Evolutionary conservation across 1,284 basidiomycete genomes (phyloP), one percentile per base, ranked within the genome.

Genomic region (Microbotryum intermedium): DNA sequence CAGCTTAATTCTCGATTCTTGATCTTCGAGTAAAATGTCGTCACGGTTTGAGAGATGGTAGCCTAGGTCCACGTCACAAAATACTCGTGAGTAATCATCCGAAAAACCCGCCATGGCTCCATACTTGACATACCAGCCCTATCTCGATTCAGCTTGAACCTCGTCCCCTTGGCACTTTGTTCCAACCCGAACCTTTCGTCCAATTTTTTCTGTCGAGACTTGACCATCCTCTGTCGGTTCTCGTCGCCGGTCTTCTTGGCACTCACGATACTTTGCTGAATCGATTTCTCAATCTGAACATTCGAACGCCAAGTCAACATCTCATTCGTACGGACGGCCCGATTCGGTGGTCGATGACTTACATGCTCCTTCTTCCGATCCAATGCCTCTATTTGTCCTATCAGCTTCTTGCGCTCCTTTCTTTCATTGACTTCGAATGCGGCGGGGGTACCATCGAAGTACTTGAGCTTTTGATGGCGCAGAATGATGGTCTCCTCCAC

Each of bases 101-200:
- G 29, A 10, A 39, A 16, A 39, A 16, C 18, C 4, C 34, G 9
- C 34, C 1, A 16, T 39, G 18, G 13, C 11, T 16, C 18, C 34
- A 39, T 11, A 16, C 18, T 39, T 4, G 7, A 26, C 52, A 11
- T 6, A 53, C 53, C 83, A 1, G 70, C 75, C 53, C 77, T 68
- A 69, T 86, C 83, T 18, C 83, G 77, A 66, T 84, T 84, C 43
- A 85, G 77, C 74, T 85, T 86, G 77, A 85, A 86, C 11, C 81
- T 77, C 48, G 70, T 71, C 2, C 79, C 79, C 57, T 77, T 78
- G 23, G 73, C 75, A 53, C 74, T 78, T 26, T 77, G 76, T 70
- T 84, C 82, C 44, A 79, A 66, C 8, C 82, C 82, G 72, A 76
- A 80, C n/a, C 82, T 76, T 43, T 83, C 80, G 56, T 82, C 80